Evolutionary conservation across 257 asterid genomes (phyloP), one percentile per base, ranked within the genome.

Genomic region (Solanum rostratum): DNA sequence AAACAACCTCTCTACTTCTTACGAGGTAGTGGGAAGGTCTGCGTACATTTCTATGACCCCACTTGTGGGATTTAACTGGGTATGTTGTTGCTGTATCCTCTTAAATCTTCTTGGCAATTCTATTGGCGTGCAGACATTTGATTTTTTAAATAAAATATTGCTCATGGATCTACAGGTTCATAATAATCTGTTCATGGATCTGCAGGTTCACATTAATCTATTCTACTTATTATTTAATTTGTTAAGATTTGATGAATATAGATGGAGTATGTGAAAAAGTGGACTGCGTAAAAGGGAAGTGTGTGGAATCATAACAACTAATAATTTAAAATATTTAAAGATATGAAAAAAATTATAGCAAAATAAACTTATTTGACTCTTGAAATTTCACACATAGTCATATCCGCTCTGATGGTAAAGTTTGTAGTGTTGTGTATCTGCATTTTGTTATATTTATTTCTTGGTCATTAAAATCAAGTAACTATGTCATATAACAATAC

Each of bases 231-330:
- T 29, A 62, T 11, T 22, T 73, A 70, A 70, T 10, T 70, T 70
- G 19, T 12, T 71, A n/a, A 8, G 9, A 15, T 73, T n/a, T 46
- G 19, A 24, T 49, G 62, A 29, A 65, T 65, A 65, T 65, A 76
- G 87, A 22, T 1, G 88, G 80, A 87, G 19, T 71, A 81, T 92
- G 95, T 70, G 37, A 60, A 55, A 43, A 83, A 2, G 89, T 85
- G 12, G 80, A 85, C 27, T 91, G 95, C 87, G 94, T 86, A 33
- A 70, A 86, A 84, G 95, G 95, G 54, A 80, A n/a, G 14, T 92
- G 95, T 65, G 90, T 62, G 4, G 71, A 71, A 22, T n/a, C n/a
- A n/a, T n/a, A n/a, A n/a, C n/a, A n/a, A n/a, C n/a, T n/a, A n/a
- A n/a, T n/a, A n/a, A n/a, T n/a, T n/a, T n/a, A n/a, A n/a, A n/a